These are phyloP conservation scores for Diversispora eburnea DNA, from an alignment of 192 early-diverging fungal genomes.

Conservation along the genomic window DNA sequence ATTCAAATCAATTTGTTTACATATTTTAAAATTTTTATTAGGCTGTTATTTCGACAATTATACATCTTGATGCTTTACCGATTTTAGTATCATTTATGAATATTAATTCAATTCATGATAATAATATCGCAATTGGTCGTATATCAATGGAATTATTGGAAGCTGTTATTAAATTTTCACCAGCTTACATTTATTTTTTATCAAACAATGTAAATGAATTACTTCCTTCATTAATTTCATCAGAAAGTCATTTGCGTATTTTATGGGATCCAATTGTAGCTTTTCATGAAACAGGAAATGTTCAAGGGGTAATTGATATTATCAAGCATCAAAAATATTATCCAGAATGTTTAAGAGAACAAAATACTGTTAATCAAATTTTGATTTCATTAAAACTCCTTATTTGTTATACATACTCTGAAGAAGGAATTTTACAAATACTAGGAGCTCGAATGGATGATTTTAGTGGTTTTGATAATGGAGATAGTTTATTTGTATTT, in stretches of 20 bases:
- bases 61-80: constrained; percentile 29
- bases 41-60: constrained; percentile 29
- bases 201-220: constrained; percentile 14
- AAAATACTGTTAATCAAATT: constrained; percentile 24
- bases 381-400: constrained; percentile 22
- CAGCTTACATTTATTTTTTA: constrained; percentile 16
- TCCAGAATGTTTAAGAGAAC: constrained; percentile 31
- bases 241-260: constrained; percentile 21
- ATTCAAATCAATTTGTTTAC: not conserved
- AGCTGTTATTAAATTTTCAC: constrained; percentile 26
- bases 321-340: constrained; percentile 33
- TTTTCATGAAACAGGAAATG: constrained; percentile 24
- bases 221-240: not conserved
- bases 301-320: constrained; percentile 29
- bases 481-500: constrained; percentile 28
- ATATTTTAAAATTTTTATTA: constrained; percentile 21
- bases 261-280: constrained; percentile 27
- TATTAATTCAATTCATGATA: not conserved
- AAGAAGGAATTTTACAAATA: constrained; percentile 27
- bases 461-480: constrained; percentile 31
- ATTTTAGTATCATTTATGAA: constrained; percentile 23
- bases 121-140: not conserved
- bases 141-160: constrained; percentile 29
- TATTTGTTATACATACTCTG: constrained; percentile 26
- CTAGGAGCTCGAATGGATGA: constrained; percentile 29